Evolutionary conservation across 2,329 filamentous ascomycete species (phyloP), one percentile per base, ranked within the genome.

Genomic region (Madurella fahalii): DNA sequence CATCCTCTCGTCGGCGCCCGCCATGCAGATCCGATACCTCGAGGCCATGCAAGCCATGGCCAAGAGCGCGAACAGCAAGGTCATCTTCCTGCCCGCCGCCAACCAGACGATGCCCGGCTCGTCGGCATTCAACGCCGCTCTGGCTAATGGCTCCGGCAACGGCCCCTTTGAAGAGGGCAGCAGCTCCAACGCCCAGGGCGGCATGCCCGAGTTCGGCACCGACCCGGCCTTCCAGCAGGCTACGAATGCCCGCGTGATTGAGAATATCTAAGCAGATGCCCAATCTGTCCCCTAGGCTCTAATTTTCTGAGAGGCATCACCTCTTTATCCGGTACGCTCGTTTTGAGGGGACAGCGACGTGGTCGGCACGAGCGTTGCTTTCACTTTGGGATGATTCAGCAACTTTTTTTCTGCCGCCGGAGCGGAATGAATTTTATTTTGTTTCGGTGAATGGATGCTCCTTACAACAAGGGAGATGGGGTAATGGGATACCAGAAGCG

Each of bases 11-110:
- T 90, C 85, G 15, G 93, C 93, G 0, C 94, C 94, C 2, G 94
- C 94, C 64, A 99, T 99, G 94, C 92, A 96, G 76, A 96, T 96
- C 76, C 81, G 92, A 62, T 97, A 97, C 72, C 87, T 99, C 63
- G 94, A 99, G 76, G 92, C 94, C 4, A 97, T 97, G 93, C 94
- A 97, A 72, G 83, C 90, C 41, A 99, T 99, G 93, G 94, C 94
- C 65, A 97, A 96, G 82, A 83, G 84, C 0, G 90, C 91, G 46
- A 95, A 91, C 73, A 82, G 79, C 72, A 95, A 95, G 75, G 87
- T 94, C 66, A 92, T 93, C 64, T 93, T 94, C 79, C 69, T 94
- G 63, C 88, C 87, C 1, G 83, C 78, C 9, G 72, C 77, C 40
- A 82, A 81, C 70, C 82, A 88, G 73, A 84, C 81, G 15, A 81